These are phyloP conservation scores for Pichia sp. DNA, from an alignment of 1,139 yeast genomes.

Conservation along the genomic window DNA sequence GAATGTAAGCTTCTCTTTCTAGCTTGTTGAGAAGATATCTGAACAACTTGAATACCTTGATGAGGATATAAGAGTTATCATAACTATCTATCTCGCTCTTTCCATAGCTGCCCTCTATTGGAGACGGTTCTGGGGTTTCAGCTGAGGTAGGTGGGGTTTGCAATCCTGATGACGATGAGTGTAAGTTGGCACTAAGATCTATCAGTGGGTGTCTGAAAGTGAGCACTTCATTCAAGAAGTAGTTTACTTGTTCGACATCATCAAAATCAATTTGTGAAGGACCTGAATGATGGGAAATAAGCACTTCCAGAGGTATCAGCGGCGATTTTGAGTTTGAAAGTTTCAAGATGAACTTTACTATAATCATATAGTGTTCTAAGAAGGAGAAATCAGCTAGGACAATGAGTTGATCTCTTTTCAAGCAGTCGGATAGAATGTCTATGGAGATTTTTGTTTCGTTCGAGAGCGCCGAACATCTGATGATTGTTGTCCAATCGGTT, in stretches of 20 bases:
- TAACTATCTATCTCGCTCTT: conserved; percentile 19
- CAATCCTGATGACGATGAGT: neutral
- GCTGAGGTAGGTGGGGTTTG: neutral
- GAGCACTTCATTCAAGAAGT: conserved; percentile 21
- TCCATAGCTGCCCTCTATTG: neutral
- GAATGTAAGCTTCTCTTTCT: conserved; percentile 22
- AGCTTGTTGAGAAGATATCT: conserved; percentile 23
- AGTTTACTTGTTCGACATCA: conserved; percentile 17
- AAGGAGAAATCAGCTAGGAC: conserved; percentile 33
- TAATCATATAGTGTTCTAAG: conserved; percentile 31
- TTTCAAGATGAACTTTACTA: conserved; percentile 26
- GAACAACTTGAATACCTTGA: conserved; percentile 30
- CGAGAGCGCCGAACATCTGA: conserved; percentile 33
- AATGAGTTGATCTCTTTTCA: conserved; percentile 41
- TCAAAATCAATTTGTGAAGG: conserved; percentile 17
- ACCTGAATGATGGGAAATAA: conserved; percentile 13
- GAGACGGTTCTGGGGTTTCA: neutral
- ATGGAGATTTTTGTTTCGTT: conserved; percentile 25
- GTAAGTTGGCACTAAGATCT: neutral
- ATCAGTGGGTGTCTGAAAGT: conserved; percentile 18
- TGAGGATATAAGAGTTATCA: conserved; percentile 29
- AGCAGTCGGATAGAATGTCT: conserved; percentile 45
- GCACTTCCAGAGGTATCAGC: conserved; percentile 23
- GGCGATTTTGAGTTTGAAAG: conserved; percentile 29
- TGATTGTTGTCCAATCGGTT: conserved; percentile 32